Conservation (phyloP, 1,139 yeast genomes). For the Pichia sp. region DNA sequence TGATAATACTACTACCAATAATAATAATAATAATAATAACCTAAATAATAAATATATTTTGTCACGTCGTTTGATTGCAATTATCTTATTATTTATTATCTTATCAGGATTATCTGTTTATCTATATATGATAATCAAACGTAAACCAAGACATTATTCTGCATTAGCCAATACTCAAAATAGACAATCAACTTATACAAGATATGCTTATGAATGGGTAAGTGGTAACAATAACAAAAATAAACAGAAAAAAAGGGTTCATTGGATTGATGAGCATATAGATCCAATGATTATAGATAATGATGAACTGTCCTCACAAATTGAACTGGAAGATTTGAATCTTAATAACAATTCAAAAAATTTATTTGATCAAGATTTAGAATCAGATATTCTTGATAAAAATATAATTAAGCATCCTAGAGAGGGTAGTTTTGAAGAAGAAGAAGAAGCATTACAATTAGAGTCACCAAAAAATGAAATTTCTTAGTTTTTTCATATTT, state of each 20-base stretch:
- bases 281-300: slow-evolving; percentile 32
- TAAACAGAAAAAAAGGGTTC: slow-evolving; percentile 49
- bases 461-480: no score
- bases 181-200: slow-evolving; percentile 5
- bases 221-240: slow-evolving; percentile 11
- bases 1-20: no score
- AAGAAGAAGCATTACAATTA: background rate
- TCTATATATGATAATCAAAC: slow-evolving; percentile 25
- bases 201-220: slow-evolving; percentile 13
- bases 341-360: background rate
- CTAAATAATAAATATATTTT: no score
- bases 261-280: slow-evolving; percentile 38
- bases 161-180: slow-evolving; percentile 9
- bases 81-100: slow-evolving; percentile 1
- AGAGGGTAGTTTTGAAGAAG: slow-evolving; percentile 9
- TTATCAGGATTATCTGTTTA: slow-evolving; percentile 22
- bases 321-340: slow-evolving; percentile 9
- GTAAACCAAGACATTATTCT: slow-evolving; percentile 8
- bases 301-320: background rate
- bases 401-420: background rate
- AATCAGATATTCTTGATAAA: background rate
- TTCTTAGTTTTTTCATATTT: no score
- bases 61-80: slow-evolving; percentile 1
- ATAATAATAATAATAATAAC: no score
- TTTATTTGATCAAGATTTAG: background rate